These are phyloP conservation scores for Termitomyces sp. DNA, from an alignment of 768 basidiomycete genomes.

Conservation along the genomic window DNA sequence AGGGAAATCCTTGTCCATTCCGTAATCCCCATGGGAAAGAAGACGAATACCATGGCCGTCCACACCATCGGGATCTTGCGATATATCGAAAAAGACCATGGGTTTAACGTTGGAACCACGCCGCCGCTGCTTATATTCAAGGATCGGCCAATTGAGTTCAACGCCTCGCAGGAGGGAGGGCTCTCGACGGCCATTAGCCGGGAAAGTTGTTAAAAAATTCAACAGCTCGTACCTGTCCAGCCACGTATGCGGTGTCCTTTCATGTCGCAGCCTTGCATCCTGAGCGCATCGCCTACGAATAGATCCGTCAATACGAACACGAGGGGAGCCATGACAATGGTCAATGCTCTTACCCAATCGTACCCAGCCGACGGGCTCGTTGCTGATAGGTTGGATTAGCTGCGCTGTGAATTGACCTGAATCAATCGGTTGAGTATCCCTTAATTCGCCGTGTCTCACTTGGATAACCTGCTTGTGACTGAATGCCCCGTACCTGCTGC, in stretches of 20 bases:
- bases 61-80: neutral
- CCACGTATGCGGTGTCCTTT: neutral
- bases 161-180: conserved; percentile 7
- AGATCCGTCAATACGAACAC: neutral
- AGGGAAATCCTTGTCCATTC: conserved; percentile 17
- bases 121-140: neutral
- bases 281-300: neutral
- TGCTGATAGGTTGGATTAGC: neutral
- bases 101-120: conserved; percentile 1
- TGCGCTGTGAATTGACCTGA: neutral
- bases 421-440: neutral
- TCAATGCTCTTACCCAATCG: neutral
- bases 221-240: neutral
- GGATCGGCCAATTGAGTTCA: conserved; percentile 13
- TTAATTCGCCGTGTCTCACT: neutral
- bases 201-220: neutral
- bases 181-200: conserved; percentile 4
- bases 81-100: conserved; percentile 8
- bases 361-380: neutral
- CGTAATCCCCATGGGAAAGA: neutral
- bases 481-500: neutral
- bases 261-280: neutral
- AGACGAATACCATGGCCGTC: conserved; percentile 2
- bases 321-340: neutral
- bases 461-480: neutral